Base-by-base conservation (phyloP, 1,284 basidiomycete species). In the Pseudomicrostroma phylloplanum region DNA sequence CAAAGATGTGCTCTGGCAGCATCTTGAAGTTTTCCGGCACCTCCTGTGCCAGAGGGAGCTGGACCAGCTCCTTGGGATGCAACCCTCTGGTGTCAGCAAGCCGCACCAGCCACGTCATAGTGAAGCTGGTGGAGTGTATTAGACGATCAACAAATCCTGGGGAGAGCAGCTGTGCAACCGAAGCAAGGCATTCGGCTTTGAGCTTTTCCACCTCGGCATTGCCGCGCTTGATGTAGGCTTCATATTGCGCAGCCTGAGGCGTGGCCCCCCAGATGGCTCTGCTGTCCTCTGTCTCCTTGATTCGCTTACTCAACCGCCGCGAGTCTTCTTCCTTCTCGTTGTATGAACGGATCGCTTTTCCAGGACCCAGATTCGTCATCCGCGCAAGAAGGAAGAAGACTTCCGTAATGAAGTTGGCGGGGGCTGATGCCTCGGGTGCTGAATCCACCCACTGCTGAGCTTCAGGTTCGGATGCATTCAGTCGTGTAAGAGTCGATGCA, bases 31-130 rank as follows among this genome's bases (percentile, higher is more conserved):
- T 82, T 74, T 87, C 83, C 0, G 93, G 91, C 6, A 93, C 89
- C 59, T 94, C 89, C 59, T 86, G 81, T 0, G 92, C 89, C 23
- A 99, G 82, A 0, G 94, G 93, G 36, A 79, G 62, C 42, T 61
- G 36, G 17, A 71, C 70, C 51, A 58, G 58, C 23, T 62, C 57
- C 30, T 69, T 66, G 0, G 96, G 96, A 76, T 97, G 91, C 36
- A 82, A 79, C 68, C 88, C 87, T 61, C 82, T 84, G 0, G 92
- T 90, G 71, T 98, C 96, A n/a, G 89, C 92, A 63, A 90, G 85
- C 6, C 93, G 87, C 59, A 97, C 89, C 19, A 98, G 83, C 94
- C 94, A 99, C 0, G 89, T 90, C 74, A 94, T 94, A 56, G 92
- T 83, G 80, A 97, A 96, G 69, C 87, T 89, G 26, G 86, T 87